phyloP scores from a whole-genome alignment of 345 rosid genomes.

The Gossypium anomalum region DNA sequence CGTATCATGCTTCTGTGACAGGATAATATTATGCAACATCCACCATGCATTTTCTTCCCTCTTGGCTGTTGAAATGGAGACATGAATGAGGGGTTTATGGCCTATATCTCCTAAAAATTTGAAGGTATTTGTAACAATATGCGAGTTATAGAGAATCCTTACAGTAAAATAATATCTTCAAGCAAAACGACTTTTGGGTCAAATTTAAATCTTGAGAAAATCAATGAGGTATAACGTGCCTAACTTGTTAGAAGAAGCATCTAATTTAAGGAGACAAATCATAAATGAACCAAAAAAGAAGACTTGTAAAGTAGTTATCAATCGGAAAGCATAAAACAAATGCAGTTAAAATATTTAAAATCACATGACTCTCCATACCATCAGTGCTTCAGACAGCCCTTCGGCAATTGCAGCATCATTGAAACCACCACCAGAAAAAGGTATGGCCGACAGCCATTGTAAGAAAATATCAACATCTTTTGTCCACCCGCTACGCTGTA shows the following conservation, averaged over 20 bases:
- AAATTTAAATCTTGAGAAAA: not conserved
- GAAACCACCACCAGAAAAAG: conserved; percentile 92
- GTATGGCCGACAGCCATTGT: conserved; percentile 71
- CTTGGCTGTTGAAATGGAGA: not conserved
- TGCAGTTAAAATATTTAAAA: not conserved
- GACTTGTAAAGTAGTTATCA: not conserved
- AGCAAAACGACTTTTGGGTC: not conserved
- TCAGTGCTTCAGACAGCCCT: conserved; percentile 93
- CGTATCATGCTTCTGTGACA: not conserved
- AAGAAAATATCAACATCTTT: conserved; percentile 72
- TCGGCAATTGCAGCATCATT: conserved; percentile 93
- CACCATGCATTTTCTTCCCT: not conserved
- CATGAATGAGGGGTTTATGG: not conserved
- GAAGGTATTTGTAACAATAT: not conserved
- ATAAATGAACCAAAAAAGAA: not conserved
- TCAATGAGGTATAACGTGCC: not conserved
- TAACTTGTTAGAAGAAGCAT: not conserved
- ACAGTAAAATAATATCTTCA: not conserved
- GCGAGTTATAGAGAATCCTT: not conserved
- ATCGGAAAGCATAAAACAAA: not conserved
- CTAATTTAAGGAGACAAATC: not conserved
- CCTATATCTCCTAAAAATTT: not conserved
- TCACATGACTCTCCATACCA: conserved; percentile 42
- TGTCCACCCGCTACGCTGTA: conserved; percentile 95
- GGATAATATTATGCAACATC: not conserved